These are phyloP conservation scores for Penicillium sp. DNA, from an alignment of 2,329 filamentous ascomycete species.

Conservation along the genomic window DNA sequence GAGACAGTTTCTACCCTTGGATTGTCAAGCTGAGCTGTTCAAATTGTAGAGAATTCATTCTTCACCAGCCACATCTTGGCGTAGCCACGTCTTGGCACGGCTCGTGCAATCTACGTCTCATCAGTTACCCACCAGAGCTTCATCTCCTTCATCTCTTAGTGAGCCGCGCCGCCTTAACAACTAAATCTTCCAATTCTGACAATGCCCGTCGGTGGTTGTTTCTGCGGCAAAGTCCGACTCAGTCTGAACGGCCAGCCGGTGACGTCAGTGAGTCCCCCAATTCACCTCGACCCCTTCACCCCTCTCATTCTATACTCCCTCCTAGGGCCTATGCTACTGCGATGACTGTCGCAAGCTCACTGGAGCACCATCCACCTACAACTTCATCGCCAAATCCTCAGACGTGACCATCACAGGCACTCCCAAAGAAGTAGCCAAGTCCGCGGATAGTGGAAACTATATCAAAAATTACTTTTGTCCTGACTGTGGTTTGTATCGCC, in stretches of 20 bases:
- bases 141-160: too few species aligned
- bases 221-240: constrained; percentile 37
- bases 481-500: constrained; percentile 34
- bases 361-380: constrained; percentile 32
- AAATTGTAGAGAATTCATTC: background rate
- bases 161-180: background rate
- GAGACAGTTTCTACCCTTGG: background rate
- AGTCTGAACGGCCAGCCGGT: background rate
- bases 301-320: background rate
- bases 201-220: constrained; percentile 38
- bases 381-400: constrained; percentile 29
- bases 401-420: constrained; percentile 34
- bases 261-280: background rate
- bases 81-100: background rate
- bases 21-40: background rate
- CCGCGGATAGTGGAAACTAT: constrained; percentile 37
- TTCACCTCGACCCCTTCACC: background rate
- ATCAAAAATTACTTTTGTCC: constrained; percentile 40
- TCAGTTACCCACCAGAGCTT: too few species aligned
- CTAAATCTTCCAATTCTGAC: too few species aligned
- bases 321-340: constrained; percentile 41
- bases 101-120: background rate
- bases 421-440: constrained; percentile 38
- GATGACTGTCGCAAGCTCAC: constrained; percentile 43
- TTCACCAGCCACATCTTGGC: background rate